Evolutionary conservation across 345 rosid genomes (phyloP).

Genomic region (Hevea brasiliensis): DNA sequence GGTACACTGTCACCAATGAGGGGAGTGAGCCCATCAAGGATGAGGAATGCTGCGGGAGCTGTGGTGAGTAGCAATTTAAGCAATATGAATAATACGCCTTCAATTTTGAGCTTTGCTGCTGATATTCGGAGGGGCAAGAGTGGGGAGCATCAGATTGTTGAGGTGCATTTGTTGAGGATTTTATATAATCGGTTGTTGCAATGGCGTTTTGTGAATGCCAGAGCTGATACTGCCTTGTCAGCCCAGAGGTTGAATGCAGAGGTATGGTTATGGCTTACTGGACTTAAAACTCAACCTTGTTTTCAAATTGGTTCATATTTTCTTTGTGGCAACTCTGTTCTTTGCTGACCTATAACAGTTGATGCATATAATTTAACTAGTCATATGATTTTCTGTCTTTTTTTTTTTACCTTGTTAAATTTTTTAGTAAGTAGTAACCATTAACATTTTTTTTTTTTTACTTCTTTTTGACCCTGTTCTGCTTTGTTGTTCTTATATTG

Average conservation of each 20-base stretch:
- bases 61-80: slow-evolving; percentile 39
- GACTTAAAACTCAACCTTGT: background rate
- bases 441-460: background rate
- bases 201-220: slow-evolving; percentile 83
- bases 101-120: slow-evolving; percentile 79
- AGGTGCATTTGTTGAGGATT: slow-evolving; percentile 71
- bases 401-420: background rate
- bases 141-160: slow-evolving; percentile 59
- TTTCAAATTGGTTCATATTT: background rate
- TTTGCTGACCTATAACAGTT: background rate
- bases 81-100: slow-evolving; percentile 40
- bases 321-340: background rate
- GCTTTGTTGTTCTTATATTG: background rate
- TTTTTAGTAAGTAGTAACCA: background rate
- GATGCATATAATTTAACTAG: background rate
- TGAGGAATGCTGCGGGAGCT: slow-evolving; percentile 42
- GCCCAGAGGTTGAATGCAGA: slow-evolving; percentile 62
- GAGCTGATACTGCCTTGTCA: slow-evolving; percentile 56
- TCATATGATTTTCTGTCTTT: background rate
- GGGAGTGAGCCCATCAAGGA: slow-evolving; percentile 70
- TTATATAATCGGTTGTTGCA: slow-evolving; percentile 75
- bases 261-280: slow-evolving; percentile 44
- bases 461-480: background rate
- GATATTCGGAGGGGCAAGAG: slow-evolving; percentile 70
- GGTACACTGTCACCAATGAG: slow-evolving; percentile 53